Evolutionary conservation across 2,329 filamentous ascomycete genomes (phyloP).

Genomic region (Dothiorella sarmentorum): DNA sequence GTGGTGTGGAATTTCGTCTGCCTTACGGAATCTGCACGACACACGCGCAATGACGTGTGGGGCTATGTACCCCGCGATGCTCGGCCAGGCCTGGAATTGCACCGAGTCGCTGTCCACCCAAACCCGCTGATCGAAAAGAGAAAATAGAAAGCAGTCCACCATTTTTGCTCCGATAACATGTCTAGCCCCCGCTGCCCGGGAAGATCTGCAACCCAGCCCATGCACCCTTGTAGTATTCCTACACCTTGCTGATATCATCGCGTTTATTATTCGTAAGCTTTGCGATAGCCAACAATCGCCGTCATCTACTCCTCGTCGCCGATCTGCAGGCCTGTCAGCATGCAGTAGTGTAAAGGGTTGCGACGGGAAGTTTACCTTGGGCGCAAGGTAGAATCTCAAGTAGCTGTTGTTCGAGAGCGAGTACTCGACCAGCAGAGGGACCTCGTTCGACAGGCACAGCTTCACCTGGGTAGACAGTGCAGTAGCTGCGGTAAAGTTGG

Average conservation of each 20-base stretch:
- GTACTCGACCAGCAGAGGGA: conserved; percentile 95
- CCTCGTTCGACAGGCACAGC: conserved; percentile 92
- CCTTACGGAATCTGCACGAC: conserved; percentile 18
- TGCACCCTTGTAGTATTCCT: conserved; percentile 15
- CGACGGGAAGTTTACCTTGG: conserved; percentile 67
- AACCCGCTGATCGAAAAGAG: background rate
- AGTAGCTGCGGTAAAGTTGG: conserved; percentile 99
- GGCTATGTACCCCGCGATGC: conserved; percentile 19
- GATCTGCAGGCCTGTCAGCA: conserved; percentile 56
- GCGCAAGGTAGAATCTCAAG: conserved; percentile 94
- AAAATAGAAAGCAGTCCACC: conserved; percentile 2
- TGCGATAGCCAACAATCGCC: background rate
- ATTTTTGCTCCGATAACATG: conserved; percentile 11
- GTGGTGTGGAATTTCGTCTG: conserved; percentile 15
- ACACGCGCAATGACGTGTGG: conserved; percentile 19
- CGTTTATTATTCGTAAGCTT: conserved; percentile 14
- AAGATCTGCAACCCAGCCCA: background rate
- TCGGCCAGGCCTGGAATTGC: conserved; percentile 14
- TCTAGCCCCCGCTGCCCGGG: conserved; percentile 2
- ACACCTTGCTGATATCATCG: conserved; percentile 18
- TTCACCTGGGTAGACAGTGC: conserved; percentile 78
- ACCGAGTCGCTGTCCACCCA: background rate
- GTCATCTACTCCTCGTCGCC: conserved; percentile 59
- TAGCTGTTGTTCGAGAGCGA: conserved; percentile 76
- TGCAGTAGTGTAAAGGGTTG: conserved; percentile 8